A percentile compares a stretch with the other conserved stretches of the same genome.
Evolutionary conservation across 2,329 filamentous ascomycete species (phyloP).

Genomic region (Fusarium mexicanum): DNA sequence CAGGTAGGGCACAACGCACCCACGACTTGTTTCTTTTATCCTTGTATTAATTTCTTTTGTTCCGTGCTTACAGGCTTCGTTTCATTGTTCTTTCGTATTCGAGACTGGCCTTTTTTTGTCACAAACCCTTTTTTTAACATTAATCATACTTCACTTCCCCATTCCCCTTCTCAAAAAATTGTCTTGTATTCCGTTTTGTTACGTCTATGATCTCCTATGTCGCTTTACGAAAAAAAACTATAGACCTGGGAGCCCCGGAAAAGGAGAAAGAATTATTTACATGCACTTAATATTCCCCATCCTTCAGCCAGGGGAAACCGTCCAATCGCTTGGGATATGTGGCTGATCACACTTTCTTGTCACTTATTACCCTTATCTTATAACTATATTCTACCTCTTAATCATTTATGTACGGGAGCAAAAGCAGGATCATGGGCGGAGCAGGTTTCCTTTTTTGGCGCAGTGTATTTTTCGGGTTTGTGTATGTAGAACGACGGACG

Average conservation of each 20-base stretch:
- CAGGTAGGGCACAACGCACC: conserved; percentile 35
- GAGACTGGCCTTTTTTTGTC: conserved; percentile 34
- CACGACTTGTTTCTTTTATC: conserved; percentile 35
- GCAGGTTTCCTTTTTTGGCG: conserved; percentile 29
- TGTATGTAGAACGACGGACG: conserved; percentile 22
- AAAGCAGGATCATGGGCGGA: conserved; percentile 21
- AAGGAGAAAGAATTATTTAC: conserved; percentile 42
- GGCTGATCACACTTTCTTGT: conserved; percentile 37
- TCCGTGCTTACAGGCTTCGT: conserved; percentile 36
- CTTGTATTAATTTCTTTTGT: conserved; percentile 35
- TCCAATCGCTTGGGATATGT: conserved; percentile 40
- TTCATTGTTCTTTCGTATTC: conserved; percentile 30
- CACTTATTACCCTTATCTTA: conserved; percentile 31
- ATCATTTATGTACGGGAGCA: conserved; percentile 26
- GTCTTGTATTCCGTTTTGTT: conserved; percentile 28
- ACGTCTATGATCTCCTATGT: conserved; percentile 43
- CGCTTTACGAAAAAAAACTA: conserved; percentile 37
- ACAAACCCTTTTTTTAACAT: conserved; percentile 28
- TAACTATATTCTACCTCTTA: conserved; percentile 28
- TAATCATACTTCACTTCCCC: conserved; percentile 31
- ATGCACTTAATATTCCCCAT: conserved; percentile 42
- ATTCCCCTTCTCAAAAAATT: conserved; percentile 22
- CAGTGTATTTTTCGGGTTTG: conserved; percentile 35
- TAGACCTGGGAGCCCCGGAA: conserved; percentile 42
- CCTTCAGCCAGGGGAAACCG: conserved; percentile 36